Evolutionary conservation across 352 stramenopile species (phyloP), one percentile per base, ranked within the genome.

Genomic region (Phytophthora pinifolia): DNA sequence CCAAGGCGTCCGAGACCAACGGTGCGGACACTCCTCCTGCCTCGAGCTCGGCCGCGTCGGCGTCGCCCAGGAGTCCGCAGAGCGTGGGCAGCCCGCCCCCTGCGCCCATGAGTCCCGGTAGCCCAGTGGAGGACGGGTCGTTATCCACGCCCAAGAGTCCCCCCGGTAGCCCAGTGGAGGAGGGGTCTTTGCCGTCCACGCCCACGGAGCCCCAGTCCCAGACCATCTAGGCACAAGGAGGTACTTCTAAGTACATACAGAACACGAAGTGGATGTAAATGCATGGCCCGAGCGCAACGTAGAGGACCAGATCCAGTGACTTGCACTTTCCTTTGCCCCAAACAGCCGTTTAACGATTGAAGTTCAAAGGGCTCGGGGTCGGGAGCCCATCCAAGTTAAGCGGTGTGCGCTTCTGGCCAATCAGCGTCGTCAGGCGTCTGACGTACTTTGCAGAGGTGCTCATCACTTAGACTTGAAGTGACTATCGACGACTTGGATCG

Each of bases 1-100:
- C 48, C 0, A 68, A 72, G 64, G 22, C 54, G 20, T 67, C 48
- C 27, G 70, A 77, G 39, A 56, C 51, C 12, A 72, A 68, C n/a
- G 46, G 54, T n/a, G 70, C 59, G 17, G 62, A 66, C 31, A 72
- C 69, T 18, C 69, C 69, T 30, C 65, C 59, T 4, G 54, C 69
- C 12, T 77, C 68, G 8, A 71, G 57, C 31, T 73, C 62, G n/a
- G 62, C 66, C 41, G 57, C 66, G 34, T 78, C 68, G 30, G 58
- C 59, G 6, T 77, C 69, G 4, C 69, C 69, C 13, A 62, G 59
- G 34, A 76, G 70, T 62, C 70, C 62, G 57, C 59, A 72, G 39
- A 72, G 64, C 20, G 64, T 58, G 15, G 70, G 62, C 17, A 78
- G 63, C 33, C 63, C 70, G 1, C 56, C 72, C 1, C 48, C 53